Evolutionary conservation across 352 stramenopile genomes (phyloP), one percentile per base, ranked within the genome.

Genomic region (Hyaloperonospora brassicae): DNA sequence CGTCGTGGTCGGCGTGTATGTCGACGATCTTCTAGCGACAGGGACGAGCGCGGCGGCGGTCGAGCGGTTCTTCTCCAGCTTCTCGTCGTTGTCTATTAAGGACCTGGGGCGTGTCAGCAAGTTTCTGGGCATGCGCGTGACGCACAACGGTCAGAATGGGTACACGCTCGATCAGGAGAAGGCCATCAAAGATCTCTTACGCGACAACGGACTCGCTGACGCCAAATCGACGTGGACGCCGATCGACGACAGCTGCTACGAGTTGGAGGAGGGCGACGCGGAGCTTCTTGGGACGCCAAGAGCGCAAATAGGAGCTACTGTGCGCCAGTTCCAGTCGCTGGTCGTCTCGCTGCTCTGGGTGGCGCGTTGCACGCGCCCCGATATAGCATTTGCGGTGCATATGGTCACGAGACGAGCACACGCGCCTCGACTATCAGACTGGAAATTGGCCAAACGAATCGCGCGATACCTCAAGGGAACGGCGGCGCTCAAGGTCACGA

Each of bases 11-110:
- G 65, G 60, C 0, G 44, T 55, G 1, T 72, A 73, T 41, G 57
- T 72, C 0, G 59, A 73, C 13, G 70, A 75, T 12, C 9, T 75
- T 0, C 35, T 75, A 0, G 55, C 59, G 0, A 72, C 56, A 0
- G 56, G 31, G 0, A 67, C 56, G 0, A 41, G 27, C 27, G 7
- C 21, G 8, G 2, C 30, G 2, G 45, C 23, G 0, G 27, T 64
- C 6, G 48, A 59, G 34, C 30, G 24, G 0, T 65, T 64, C 40
- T 52, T 31, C 27, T n/a, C n/a, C n/a, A 7, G 27, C 27, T 31
- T 7, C 27, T 31, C 27, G 27, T 31, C 27, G 27, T 7, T 31
- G 27, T 31, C 7, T 7, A 7, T 31, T 7, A 31, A 7, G 27
- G 27, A 31, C 27, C 7, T 8, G 7, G 27, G 27, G 3, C 27